phyloP scores from a whole-genome alignment of 2,329 filamentous ascomycete species.

The Paramyrothecium roridum region DNA sequence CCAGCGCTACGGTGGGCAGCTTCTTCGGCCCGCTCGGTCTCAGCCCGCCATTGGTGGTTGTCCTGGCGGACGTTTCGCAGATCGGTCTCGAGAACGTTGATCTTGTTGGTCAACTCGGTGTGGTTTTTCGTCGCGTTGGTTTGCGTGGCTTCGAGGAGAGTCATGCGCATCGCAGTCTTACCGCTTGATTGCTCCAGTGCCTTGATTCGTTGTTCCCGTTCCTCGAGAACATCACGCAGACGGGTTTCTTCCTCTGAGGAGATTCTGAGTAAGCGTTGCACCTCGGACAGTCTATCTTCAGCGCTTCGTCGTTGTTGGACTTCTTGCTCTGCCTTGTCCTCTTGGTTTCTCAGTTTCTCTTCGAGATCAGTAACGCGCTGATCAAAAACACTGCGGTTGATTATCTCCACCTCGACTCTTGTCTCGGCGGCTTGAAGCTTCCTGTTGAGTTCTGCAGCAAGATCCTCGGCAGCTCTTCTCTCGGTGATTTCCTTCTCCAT shows the following conservation, averaged over 20 bases:
- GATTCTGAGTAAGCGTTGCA: conserved; percentile 66
- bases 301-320: conserved; percentile 60
- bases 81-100: conserved; percentile 51
- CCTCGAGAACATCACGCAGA: conserved; percentile 63
- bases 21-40: conserved; percentile 58
- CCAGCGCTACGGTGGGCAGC: conserved; percentile 44
- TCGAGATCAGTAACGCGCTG: conserved; percentile 68
- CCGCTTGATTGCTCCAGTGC: conserved; percentile 52
- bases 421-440: conserved; percentile 56
- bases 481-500: conserved; percentile 45
- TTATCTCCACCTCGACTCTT: conserved; percentile 57
- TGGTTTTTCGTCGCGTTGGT: conserved; percentile 51
- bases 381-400: conserved; percentile 56
- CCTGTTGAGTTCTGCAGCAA: conserved; percentile 48
- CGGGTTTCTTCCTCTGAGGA: conserved; percentile 71
- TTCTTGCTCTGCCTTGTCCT: conserved; percentile 63
- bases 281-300: conserved; percentile 70
- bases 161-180: conserved; percentile 58
- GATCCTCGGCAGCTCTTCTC: conserved; percentile 51
- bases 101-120: conserved; percentile 52
- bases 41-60: conserved; percentile 56
- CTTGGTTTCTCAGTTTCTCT: conserved; percentile 61
- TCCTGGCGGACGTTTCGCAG: conserved; percentile 55
- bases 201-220: conserved; percentile 66
- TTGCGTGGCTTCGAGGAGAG: conserved; percentile 67